These are phyloP conservation scores for Trichosporon inkin DNA, from an alignment of 1,284 basidiomycete genomes.

Conservation along the genomic window DNA sequence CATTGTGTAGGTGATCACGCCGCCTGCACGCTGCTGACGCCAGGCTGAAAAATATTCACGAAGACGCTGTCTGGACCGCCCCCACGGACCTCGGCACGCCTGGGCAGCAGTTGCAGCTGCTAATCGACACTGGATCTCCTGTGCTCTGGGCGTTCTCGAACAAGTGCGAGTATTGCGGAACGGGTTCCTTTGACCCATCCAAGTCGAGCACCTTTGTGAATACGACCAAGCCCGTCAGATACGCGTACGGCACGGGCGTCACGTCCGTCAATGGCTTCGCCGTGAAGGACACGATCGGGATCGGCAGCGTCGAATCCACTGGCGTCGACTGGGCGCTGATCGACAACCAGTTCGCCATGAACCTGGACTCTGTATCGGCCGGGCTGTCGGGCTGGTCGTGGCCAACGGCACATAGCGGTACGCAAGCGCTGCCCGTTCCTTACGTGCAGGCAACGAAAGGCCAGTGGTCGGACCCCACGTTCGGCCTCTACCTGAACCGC, in stretches of 20 bases:
- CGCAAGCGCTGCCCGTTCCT: neutral
- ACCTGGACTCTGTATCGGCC: neutral
- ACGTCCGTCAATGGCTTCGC: neutral
- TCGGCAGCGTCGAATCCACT: neutral
- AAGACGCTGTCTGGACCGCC: neutral
- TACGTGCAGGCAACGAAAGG: neutral
- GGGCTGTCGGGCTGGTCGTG: neutral
- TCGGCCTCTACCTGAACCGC: constrained; percentile 74
- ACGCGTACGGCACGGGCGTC: neutral
- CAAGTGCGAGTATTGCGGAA: neutral
- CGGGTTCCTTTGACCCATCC: neutral
- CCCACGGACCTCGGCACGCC: neutral
- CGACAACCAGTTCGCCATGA: neutral
- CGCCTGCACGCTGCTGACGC: neutral
- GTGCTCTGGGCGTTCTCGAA: neutral
- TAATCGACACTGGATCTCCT: neutral
- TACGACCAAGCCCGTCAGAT: neutral
- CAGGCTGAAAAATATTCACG: neutral
- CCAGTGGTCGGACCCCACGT: constrained; percentile 61
- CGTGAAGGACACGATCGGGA: neutral
- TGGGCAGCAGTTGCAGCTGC: neutral
- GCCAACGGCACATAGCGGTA: neutral
- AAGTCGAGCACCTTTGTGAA: neutral
- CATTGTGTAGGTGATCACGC: neutral
- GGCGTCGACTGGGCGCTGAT: neutral